Conservation (phyloP, 2,329 filamentous ascomycete species). For the Lasiodiplodia hormozganensis region DNA sequence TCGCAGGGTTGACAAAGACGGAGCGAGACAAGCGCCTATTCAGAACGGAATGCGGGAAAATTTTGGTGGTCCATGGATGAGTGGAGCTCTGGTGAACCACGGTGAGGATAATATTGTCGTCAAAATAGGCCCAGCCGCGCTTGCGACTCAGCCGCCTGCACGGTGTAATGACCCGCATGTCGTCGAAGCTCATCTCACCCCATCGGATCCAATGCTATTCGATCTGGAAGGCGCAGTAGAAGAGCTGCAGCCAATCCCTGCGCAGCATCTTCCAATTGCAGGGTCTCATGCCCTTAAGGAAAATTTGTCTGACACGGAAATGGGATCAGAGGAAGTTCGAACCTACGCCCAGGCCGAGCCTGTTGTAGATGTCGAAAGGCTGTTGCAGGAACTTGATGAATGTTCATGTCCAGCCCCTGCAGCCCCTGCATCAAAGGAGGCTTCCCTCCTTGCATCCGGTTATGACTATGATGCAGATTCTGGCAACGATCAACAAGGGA, state of each 20-base stretch:
- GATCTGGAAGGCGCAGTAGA: conserved; percentile 32
- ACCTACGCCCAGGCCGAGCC: conserved; percentile 11
- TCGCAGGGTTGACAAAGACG: neutral
- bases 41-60: neutral
- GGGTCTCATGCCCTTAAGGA: neutral
- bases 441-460: neutral
- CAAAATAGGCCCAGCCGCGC: conserved; percentile 46
- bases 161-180: conserved; percentile 13
- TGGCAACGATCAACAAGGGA: neutral
- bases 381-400: conserved; percentile 23
- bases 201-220: conserved; percentile 47
- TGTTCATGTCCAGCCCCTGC: conserved; percentile 3
- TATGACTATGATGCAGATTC: neutral
- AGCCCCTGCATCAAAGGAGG: neutral
- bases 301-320: conserved; percentile 15
- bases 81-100: conserved; percentile 31
- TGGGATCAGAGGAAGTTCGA: neutral
- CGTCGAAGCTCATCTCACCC: conserved; percentile 27
- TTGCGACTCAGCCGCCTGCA: conserved; percentile 36
- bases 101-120: conserved; percentile 40
- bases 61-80: conserved; percentile 30
- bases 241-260: conserved; percentile 14
- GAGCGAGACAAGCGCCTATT: neutral
- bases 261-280: neutral
- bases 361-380: conserved; percentile 15